Evolutionary conservation across 116 monocot genomes (phyloP), one percentile per base, ranked within the genome.

Genomic region (Zostera marina): DNA sequence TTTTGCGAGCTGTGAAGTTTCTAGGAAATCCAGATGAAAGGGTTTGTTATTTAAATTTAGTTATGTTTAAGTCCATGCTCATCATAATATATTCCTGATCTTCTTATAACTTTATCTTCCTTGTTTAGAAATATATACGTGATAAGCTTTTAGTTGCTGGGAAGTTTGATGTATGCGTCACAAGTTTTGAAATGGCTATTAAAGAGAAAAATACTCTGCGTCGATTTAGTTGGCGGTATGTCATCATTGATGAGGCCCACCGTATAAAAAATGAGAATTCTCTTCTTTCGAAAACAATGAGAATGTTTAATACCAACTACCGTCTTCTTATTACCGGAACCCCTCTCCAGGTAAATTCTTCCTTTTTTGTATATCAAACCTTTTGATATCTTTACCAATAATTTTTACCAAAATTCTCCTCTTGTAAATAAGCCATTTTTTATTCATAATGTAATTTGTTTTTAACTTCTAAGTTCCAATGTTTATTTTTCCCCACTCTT

Each of bases 121-220:
- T 66, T 71, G 64, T 68, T 63, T 81, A 98, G 98, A 73, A 59
- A 23, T 72, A 98, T 66, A 98, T 98, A 63, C 76, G 98, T 13
- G 90, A 98, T 16, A 73, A 86, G 44, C 66, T 90, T 41, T 67
- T 98, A 61, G 86, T 86, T 47, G 78, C 98, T 72, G 90, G 90
- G 45, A 98, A 98, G 59, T 98, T 98, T 65, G 98, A 98, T 76
- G 78, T 90, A 5, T 90, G 90, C 55, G 98, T 98, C 17, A 98
- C 98, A 43, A 98, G 98, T 73, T 98, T 90, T 83, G 98, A 98
- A 72, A 98, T 98, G 85, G 98, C 86, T 11, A 98, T 90, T 22
- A 98, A 98, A 67, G 98, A 98, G 64, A 98, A 90, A 75, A 75
- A 51, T 74, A 58, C 83, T 11, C 61, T 98, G 25, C 78, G 77